These are phyloP conservation scores for Postia placenta DNA, from an alignment of 768 basidiomycete species.

Conservation along the genomic window DNA sequence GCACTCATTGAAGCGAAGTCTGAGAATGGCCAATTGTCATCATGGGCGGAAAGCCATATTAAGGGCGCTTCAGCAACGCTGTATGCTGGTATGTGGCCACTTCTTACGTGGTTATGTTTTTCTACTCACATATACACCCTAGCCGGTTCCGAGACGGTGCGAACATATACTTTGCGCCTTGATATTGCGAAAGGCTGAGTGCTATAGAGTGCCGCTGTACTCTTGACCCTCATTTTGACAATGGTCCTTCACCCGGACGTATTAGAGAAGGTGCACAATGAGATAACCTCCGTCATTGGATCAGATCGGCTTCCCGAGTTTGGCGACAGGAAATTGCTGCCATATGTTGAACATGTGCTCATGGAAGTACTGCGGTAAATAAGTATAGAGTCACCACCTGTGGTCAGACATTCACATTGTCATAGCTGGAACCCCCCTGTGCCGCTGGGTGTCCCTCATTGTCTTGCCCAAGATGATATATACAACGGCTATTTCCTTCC, in stretches of 20 bases:
- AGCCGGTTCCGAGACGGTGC: conserved; percentile 15
- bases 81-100: background rate
- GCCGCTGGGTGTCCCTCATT: conserved; percentile 15
- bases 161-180: background rate
- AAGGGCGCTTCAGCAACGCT: background rate
- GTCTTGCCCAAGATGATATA: conserved; percentile 14
- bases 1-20: conserved; percentile 2
- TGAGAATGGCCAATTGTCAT: background rate
- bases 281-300: conserved; percentile 33
- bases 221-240: conserved; percentile 26
- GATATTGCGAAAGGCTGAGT: background rate
- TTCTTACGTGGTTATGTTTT: no score
- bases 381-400: background rate
- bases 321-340: conserved; percentile 19
- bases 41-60: background rate
- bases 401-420: background rate
- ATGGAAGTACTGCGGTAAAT: conserved; percentile 23
- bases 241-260: conserved; percentile 27
- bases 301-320: conserved; percentile 22
- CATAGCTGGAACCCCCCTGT: conserved; percentile 13
- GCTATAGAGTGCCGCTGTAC: conserved; percentile 24
- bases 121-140: background rate
- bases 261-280: conserved; percentile 29
- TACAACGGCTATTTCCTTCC: conserved; percentile 12
- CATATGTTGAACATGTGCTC: conserved; percentile 28